Base-by-base conservation (phyloP, 225 moss, liverwort and hornwort genomes). In the Pseudoscleropodium purum region DNA sequence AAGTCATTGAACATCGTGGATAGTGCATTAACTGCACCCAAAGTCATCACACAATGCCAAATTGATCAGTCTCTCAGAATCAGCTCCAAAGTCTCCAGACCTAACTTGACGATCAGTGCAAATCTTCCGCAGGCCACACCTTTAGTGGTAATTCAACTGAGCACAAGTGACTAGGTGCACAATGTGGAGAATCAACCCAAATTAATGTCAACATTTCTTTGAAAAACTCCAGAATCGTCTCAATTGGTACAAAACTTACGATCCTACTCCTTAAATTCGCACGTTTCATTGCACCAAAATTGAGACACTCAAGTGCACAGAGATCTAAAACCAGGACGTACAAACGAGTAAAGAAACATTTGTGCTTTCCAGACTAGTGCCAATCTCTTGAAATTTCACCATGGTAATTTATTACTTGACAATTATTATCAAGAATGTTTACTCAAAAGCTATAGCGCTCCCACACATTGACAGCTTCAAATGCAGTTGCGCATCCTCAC, bases 1-100 rank as follows among this genome's bases (percentile, higher is more conserved):
- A 95, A 93, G 89, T 91, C 91, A 61, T 66, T 82, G 86, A 68
- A 95, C 92, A 95, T 91, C 10, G 63, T 82, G 6, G 89, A 90
- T 39, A 95, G 79, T 51, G 92, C 91, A 85, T 87, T 91, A 18
- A 90, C 95, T 95, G 91, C 68, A 87, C 76, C 60, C 85, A 56
- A 89, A 69, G 11, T 76, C 75, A 93, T 18, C 79, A 92, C 61
- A 30, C 30, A 82, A n/a, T 61, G 33, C 31, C 30, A 75, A 68
- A 66, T 83, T 13, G 18, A 41, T 62, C 68, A 87, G 68, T 16
- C 18, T 10, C 39, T 16, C 15, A 59, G 33, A 39, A 63, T 10
- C 39, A 52, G 61, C 51, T 51, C 41, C 54, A 7, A 57, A 54
- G 26, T 3, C 64, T 63, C 68, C 62, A 79, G 43, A 64, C 64